Conservation (phyloP, 176 grass and related monocot genomes). For the Carex myosuroides region DNA sequence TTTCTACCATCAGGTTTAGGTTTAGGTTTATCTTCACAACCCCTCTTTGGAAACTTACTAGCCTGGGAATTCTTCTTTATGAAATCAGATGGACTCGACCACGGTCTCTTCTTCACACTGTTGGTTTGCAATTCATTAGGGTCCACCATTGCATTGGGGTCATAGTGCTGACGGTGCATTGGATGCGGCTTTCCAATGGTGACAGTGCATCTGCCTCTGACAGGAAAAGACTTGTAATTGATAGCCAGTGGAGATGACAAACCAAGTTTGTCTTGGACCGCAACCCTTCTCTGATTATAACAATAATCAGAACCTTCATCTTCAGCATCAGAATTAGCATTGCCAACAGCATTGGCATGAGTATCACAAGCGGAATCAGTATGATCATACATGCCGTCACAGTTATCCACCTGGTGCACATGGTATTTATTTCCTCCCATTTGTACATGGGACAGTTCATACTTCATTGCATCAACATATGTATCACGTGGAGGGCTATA, state of each 20-base stretch:
- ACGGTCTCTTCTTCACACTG: conserved; percentile 25
- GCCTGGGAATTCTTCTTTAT: conserved; percentile 12
- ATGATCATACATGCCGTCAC: conserved; percentile 1
- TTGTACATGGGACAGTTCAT: conserved; percentile 25
- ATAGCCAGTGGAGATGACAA: conserved; percentile 8
- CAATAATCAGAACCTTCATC: conserved; percentile 22
- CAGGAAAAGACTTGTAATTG: conserved; percentile 6
- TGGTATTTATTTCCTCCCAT: neutral
- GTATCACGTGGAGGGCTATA: conserved; percentile 12
- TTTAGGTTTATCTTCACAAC: neutral
- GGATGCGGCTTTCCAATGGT: conserved; percentile 21
- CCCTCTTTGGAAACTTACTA: conserved; percentile 27
- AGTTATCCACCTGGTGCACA: neutral
- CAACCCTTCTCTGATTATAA: conserved; percentile 27
- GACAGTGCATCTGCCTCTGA: neutral
- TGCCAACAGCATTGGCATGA: neutral
- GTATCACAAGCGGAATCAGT: conserved; percentile 1
- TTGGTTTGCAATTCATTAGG: neutral
- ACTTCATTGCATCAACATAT: conserved; percentile 26
- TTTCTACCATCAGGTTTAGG: neutral
- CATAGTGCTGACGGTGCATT: conserved; percentile 26
- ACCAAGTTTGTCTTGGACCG: conserved; percentile 36
- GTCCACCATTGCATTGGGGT: neutral
- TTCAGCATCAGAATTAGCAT: conserved; percentile 9
- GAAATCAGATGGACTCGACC: conserved; percentile 1